Base-by-base conservation (phyloP, 2,329 filamentous ascomycete species). In the Ophiobolus disseminans region DNA sequence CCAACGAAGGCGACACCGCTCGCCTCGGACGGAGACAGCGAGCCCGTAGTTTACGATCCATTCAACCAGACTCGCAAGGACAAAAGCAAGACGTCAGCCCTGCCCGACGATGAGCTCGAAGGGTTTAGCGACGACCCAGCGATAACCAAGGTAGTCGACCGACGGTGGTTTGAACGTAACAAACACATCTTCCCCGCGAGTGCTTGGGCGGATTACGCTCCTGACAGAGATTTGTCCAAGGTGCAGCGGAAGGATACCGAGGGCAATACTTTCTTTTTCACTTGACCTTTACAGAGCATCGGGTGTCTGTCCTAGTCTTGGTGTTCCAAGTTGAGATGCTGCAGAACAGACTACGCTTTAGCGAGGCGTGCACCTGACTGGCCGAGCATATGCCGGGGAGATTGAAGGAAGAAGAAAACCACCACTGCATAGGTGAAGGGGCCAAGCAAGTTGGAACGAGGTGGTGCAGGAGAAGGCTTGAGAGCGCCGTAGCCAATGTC, bases 111-210 rank as follows among this genome's bases (percentile, higher is more conserved):
- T 3, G 72, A 78, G 21, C 75, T 81, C 10, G 93, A 97, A 75
- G 93, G 93, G 11, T 86, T 81, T 20, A 74, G 80, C 31, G 89
- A 94, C 53, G 92, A 97, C 62, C 86, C 92, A 1, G 82, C 82
- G 3, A 75, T 89, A 54, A 97, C 93, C 3, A 97, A 97, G 70
- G 92, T 99, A 3, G 93, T 99, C 3, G 93, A 99, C 76, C 83
- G 94, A 51, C 81, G 94, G 51, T 99, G 94, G 94, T 99, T 97
- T 72, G 91, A 97, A 78, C 85, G 87, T 66, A 97, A 97, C 72
- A 99, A 97, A 75, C 94, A 99, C 73, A 97, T 99, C 48, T 99
- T 93, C 71, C 94, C 94, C 0, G 93, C 93, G 16, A 97, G 90
- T 69, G 83, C 93, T 37, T 99, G 94, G 94, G 90, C 92, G 63